A percentile compares a stretch with the other conserved stretches of the same genome.
These are phyloP conservation scores for Epichloe coenophiala DNA, from an alignment of 2,329 filamentous ascomycete species.

Conservation along the genomic window DNA sequence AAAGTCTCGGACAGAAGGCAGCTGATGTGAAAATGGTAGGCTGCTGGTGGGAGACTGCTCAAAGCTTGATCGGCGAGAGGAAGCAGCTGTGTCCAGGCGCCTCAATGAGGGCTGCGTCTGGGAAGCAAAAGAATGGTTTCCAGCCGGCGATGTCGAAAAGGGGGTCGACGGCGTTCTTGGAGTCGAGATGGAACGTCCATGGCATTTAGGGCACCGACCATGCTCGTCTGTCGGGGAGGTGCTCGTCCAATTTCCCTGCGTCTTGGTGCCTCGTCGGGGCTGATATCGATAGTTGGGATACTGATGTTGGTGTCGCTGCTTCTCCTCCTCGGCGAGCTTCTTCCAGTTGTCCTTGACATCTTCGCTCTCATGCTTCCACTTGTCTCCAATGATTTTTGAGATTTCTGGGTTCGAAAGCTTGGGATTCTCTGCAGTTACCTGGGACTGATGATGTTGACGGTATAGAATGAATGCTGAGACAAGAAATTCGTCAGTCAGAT, in stretches of 20 bases:
- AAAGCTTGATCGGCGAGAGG: constrained; percentile 15
- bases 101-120: constrained; percentile 10
- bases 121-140: constrained; percentile 11
- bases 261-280: constrained; percentile 49
- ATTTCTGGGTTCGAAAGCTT: constrained; percentile 89
- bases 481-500: constrained; percentile 11
- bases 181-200: constrained; percentile 51
- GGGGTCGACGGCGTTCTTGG: constrained; percentile 44
- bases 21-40: constrained; percentile 11
- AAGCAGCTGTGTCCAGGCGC: constrained; percentile 12
- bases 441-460: constrained; percentile 79
- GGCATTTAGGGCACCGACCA: constrained; percentile 56
- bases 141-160: constrained; percentile 22
- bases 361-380: constrained; percentile 70
- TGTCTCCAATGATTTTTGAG: constrained; percentile 89
- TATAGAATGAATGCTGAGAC: constrained; percentile 87
- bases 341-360: constrained; percentile 80
- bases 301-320: constrained; percentile 72
- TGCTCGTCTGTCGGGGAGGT: constrained; percentile 32
- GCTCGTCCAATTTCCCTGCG: constrained; percentile 17
- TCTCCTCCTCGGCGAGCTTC: constrained; percentile 81
- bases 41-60: constrained; percentile 13
- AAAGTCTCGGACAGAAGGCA: constrained; percentile 12
- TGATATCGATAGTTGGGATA: constrained; percentile 94
- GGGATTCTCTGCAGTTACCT: constrained; percentile 71